Evolutionary conservation across 257 asterid genomes (phyloP).

Genomic region (Solanum chaucha): DNA sequence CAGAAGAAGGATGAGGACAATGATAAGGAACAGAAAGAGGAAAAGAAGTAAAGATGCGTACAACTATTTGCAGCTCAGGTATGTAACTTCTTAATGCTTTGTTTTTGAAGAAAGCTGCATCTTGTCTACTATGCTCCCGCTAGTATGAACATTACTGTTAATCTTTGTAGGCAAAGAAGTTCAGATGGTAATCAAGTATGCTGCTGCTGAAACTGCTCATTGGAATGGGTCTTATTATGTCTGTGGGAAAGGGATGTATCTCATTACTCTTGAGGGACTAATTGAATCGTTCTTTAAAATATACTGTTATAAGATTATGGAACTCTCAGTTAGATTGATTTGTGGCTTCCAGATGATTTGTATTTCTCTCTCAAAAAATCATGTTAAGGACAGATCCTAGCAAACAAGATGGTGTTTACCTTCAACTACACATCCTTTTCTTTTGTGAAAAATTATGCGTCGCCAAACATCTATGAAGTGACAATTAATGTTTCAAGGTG

Average conservation of each 20-base stretch:
- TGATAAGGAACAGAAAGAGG: constrained; percentile 44
- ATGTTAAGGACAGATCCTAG: background rate
- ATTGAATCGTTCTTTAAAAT: background rate
- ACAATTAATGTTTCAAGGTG: background rate
- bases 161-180: background rate
- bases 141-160: background rate
- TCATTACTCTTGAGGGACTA: background rate
- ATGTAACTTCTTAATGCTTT: background rate
- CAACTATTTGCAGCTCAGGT: background rate
- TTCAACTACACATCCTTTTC: background rate
- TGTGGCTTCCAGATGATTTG: background rate
- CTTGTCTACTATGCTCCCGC: background rate
- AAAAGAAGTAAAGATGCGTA: constrained; percentile 40
- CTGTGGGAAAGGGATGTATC: background rate
- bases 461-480: background rate
- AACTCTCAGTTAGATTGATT: background rate
- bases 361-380: background rate
- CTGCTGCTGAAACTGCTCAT: background rate
- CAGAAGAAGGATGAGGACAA: constrained; percentile 60
- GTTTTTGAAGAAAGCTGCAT: background rate
- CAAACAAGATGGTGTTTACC: background rate
- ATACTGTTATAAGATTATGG: background rate
- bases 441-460: background rate
- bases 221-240: background rate
- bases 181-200: background rate